Base-by-base conservation (phyloP, 331 rosid species). In the Rhamnella rubrinervis region DNA sequence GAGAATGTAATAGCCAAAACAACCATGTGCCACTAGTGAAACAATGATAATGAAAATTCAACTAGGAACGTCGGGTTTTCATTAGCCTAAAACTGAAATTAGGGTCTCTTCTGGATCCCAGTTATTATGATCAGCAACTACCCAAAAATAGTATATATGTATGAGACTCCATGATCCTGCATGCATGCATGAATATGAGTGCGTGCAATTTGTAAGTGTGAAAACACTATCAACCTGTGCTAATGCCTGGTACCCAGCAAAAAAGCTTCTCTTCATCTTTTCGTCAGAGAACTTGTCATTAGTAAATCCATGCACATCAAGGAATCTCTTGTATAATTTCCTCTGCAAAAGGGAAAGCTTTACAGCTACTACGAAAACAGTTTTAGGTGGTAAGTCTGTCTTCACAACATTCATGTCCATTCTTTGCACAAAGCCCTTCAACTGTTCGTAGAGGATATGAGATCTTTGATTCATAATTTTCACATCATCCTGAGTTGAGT, bases 391-490 rank as follows among this genome's bases (percentile, higher is more conserved):
- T 64, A 93, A 84, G 81, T 93, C 98, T 77, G 88, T 88, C 89
- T 89, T 89, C 70, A 77, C 97, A 77, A 93, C 98, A 70, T 61
- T 88, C 98, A 93, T 87, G 80, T 89, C 98, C 98, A 93, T 93
- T 80, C 98, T 84, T 76, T 93, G 98, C 65, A 93, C 96, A 82
- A 93, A 93, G 62, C 98, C 98, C 71, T 93, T 91, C 67, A 93
- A 80, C 71, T 91, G 81, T 71, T 91, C 96, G 72, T 91, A 93
- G 65, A 93, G 95, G 64, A 93, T 87, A 75, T 91, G 97, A 73
- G 98, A 93, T 81, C 98, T 89, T 80, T 93, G 97, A 85, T 91
- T 93, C 98, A 93, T 93, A 59, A 93, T 88, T 83, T 93, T 93
- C 77, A 93, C 98, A 71, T 93, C 98, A 60, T 65, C 83, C 72